These are phyloP conservation scores for Neonectria sp. DNA, from an alignment of 2,329 filamentous ascomycete species.

Conservation along the genomic window DNA sequence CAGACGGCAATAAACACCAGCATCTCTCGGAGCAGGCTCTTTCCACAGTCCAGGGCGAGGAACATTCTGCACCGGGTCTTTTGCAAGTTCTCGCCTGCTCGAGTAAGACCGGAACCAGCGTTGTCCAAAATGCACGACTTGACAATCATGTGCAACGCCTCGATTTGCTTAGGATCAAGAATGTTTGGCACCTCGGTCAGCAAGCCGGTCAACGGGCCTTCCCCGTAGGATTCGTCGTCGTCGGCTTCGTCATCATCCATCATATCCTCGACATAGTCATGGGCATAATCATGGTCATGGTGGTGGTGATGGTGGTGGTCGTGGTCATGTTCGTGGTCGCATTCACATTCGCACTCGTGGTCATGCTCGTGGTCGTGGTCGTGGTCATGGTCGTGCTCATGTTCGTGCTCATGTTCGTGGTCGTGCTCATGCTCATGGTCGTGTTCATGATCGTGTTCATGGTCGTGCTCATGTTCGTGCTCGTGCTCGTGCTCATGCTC, in stretches of 20 bases:
- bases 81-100: constrained; percentile 85
- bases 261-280: constrained; percentile 68
- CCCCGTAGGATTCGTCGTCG: constrained; percentile 84
- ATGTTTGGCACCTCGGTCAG: constrained; percentile 96
- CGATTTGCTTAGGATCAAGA: constrained; percentile 93
- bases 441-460: constrained; percentile 26
- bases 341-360: constrained; percentile 50
- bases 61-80: constrained; percentile 92
- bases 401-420: constrained; percentile 38
- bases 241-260: constrained; percentile 78
- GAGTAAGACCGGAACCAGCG: constrained; percentile 78
- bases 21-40: constrained; percentile 90
- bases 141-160: constrained; percentile 96
- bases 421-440: constrained; percentile 37
- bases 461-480: constrained; percentile 51
- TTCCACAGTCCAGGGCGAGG: constrained; percentile 89
- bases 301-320: constrained; percentile 53
- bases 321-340: constrained; percentile 45
- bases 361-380: constrained; percentile 43
- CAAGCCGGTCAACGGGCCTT: constrained; percentile 85
- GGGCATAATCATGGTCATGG: constrained; percentile 55
- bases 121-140: constrained; percentile 94
- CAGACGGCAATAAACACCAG: constrained; percentile 97
- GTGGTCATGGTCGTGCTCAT: constrained; percentile 60
- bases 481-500: constrained; percentile 40